A percentile compares a stretch with the other conserved stretches of the same genome.
These are phyloP conservation scores for Maudiozyma serrabonitensis DNA, from an alignment of 805 yeast species.

Conservation along the genomic window DNA sequence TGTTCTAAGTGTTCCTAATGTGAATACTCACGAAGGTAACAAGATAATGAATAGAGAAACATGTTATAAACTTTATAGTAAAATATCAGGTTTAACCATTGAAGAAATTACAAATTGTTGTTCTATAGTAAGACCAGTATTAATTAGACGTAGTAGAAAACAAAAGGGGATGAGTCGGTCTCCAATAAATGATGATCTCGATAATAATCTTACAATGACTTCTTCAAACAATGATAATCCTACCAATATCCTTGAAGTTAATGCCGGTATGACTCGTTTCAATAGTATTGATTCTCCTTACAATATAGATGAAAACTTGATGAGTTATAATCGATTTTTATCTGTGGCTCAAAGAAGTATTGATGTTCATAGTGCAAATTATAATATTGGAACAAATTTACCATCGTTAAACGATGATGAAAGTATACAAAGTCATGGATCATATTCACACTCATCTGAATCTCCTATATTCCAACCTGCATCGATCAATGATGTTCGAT, in stretches of 20 bases:
- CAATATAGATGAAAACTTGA: neutral
- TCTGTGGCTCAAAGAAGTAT: neutral
- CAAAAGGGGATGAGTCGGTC: slow-evolving; percentile 6
- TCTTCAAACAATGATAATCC: neutral
- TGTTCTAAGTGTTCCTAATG: slow-evolving; percentile 15
- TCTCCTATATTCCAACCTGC: neutral
- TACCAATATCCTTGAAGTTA: neutral
- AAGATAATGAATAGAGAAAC: slow-evolving; percentile 10
- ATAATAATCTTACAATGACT: neutral
- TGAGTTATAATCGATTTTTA: neutral
- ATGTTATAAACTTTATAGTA: slow-evolving; percentile 9
- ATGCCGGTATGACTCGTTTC: neutral
- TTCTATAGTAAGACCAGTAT: slow-evolving; percentile 18
- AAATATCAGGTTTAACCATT: slow-evolving; percentile 16
- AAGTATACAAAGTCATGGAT: neutral
- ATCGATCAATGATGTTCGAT: neutral
- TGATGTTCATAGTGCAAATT: slow-evolving; percentile 1
- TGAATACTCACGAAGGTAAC: slow-evolving; percentile 5
- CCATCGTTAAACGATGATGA: neutral
- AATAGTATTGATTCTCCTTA: neutral
- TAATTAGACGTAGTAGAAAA: slow-evolving; percentile 12
- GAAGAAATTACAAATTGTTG: slow-evolving; percentile 19
- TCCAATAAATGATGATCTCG: neutral
- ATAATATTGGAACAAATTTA: neutral
- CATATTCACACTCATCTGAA: neutral